A percentile compares a stretch with the other conserved stretches of the same genome.
Conservation (phyloP, 306 rosid genomes). For the Ammopiptanthus mongolicus region DNA sequence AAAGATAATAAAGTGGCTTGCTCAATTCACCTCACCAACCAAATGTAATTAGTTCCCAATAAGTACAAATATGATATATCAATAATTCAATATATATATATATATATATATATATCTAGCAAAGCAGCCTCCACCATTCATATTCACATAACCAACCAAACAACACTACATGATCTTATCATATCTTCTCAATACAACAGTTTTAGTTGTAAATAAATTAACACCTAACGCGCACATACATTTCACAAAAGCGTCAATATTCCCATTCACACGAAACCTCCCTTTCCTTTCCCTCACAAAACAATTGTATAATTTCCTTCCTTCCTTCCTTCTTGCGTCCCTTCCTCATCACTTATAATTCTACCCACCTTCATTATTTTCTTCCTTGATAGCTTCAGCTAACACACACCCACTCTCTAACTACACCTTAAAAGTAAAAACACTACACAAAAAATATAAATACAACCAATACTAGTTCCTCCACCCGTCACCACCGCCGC, state of each 20-base stretch:
- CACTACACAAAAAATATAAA: background rate
- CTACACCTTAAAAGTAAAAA: background rate
- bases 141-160: slow-evolving; percentile 13
- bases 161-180: slow-evolving; percentile 29
- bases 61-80: no score
- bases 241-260: background rate
- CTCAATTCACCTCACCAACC: background rate
- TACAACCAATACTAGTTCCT: background rate
- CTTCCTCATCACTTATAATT: background rate
- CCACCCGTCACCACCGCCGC: background rate
- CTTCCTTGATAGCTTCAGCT: no score
- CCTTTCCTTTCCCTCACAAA: background rate
- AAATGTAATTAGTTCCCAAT: slow-evolving; percentile 4
- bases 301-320: background rate
- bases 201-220: background rate
- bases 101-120: no score
- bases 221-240: background rate
- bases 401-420: background rate
- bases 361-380: background rate
- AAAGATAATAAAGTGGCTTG: background rate
- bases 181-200: background rate
- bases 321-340: no score
- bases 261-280: slow-evolving; percentile 27
- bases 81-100: no score
- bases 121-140: slow-evolving; percentile 34